Evolutionary conservation across 768 basidiomycete genomes (phyloP), one percentile per base, ranked within the genome.

Genomic region (Mrakia frigida): DNA sequence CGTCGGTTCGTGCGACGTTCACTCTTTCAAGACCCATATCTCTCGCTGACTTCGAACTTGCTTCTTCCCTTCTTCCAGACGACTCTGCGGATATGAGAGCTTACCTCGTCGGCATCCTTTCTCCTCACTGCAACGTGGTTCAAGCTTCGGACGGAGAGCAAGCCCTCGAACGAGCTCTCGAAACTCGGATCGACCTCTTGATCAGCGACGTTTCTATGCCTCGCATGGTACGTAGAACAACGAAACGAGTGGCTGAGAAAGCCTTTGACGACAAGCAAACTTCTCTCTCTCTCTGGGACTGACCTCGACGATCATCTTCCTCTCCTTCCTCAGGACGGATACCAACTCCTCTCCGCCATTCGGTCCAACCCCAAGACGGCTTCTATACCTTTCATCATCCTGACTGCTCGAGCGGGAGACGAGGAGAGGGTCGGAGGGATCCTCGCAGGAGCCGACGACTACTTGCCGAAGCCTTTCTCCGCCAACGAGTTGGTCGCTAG

Each of bases 401-500:
- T 73, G 2, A 73, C 71, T 25, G 71, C 71, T 6, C 28, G 53
- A 43, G 33, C 53, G 9, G 53, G 53, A 23, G 71, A 73, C 35
- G 71, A 73, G 41, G 71, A 73, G 11, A 21, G 71, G n/a, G 59
- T 73, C 23, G 25, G 25, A 21, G 71, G 71, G 5, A 5, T 73
- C 2, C 53, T 73, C 9, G 59, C 59, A 21, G 71, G 71, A 35
- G 71, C 71, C 7, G 71, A 73, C 1, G 71, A 73, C 33, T 73
- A 73, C 31, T 21, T 73, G 1, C 33, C 71, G n/a, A 73, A 73
- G 39, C 71, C 71, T n/a, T 73, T 73, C 53, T 53, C 50, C 9
- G 41, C 53, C 11, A 73, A 73, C 33, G 71, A 73, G 71, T 33
- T 73, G 3, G 35, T 73, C 53, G 71, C 71, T 0, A 28, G 71